These are phyloP conservation scores for Ramicandelaber brevisporus DNA, from an alignment of 192 early-diverging fungal species.

Conservation along the genomic window DNA sequence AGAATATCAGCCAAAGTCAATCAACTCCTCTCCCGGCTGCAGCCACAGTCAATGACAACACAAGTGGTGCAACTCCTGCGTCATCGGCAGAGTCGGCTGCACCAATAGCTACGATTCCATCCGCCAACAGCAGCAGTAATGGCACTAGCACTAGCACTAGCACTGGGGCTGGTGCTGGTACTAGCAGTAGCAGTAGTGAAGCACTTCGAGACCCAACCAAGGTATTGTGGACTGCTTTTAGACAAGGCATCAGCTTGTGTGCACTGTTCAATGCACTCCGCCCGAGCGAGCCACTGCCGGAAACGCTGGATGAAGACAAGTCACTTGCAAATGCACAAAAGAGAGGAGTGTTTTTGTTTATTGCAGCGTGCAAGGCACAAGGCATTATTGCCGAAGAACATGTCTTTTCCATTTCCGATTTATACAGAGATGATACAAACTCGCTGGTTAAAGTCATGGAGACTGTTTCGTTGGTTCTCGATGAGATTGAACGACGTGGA, in stretches of 20 bases:
- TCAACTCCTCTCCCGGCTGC: background rate
- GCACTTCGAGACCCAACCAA: conserved; percentile 29
- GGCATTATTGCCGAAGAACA: conserved; percentile 47
- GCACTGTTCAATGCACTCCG: conserved; percentile 42
- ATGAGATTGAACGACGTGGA: conserved; percentile 34
- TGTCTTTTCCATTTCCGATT: conserved; percentile 59
- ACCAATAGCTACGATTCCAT: too few species aligned
- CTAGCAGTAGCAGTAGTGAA: too few species aligned
- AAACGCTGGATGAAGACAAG: conserved; percentile 22
- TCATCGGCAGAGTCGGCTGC: too few species aligned
- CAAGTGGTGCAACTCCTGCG: too few species aligned
- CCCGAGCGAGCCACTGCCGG: conserved; percentile 29
- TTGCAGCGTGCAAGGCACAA: conserved; percentile 64
- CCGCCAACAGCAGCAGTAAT: too few species aligned
- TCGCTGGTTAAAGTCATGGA: conserved; percentile 89
- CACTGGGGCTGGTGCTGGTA: too few species aligned
- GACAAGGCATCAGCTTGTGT: conserved; percentile 38
- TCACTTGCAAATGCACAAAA: conserved; percentile 43
- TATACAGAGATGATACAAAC: conserved; percentile 87
- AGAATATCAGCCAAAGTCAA: background rate
- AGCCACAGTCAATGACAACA: too few species aligned
- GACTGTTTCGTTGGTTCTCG: conserved; percentile 49
- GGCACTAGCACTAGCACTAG: too few species aligned
- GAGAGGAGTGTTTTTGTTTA: conserved; percentile 61
- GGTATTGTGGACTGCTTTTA: conserved; percentile 43